Evolutionary conservation across 768 basidiomycete genomes (phyloP), one percentile per base, ranked within the genome.

Genomic region (Xerocomellus intermedius): DNA sequence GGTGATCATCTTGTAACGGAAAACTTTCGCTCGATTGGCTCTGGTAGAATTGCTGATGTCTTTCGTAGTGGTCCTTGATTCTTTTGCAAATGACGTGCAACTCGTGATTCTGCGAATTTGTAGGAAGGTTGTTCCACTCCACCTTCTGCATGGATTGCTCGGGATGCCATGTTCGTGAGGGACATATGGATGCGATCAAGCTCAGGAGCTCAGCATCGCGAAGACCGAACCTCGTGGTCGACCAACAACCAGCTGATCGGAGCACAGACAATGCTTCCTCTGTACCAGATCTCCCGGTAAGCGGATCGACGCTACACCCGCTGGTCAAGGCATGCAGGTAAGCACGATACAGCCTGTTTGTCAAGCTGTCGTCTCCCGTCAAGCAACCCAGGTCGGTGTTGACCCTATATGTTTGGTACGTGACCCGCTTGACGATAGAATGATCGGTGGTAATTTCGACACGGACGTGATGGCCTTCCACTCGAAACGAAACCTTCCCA

Each of bases 251-350:
- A 13, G 76, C 72, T 0, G 76, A 77, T 7, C 54, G 55, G 30
- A 82, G 62, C 43, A 74, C 62, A 42, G 65, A 28, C 28, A 28
- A 28, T 8, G 28, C 28, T 28, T 28, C 28, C 28, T 28, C 28
- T 28, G 28, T 28, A 55, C 22, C 79, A 59, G 75, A 77, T 7
- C 73, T 73, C 17, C 58, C 57, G 0, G 75, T 77, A 30, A 82
- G 65, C 3, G 77, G 75, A 60, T 82, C 80, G 8, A 70, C 67
- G 16, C 76, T 63, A 42, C 70, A 70, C 42, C 74, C 70, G 22
- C 74, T 74, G 4, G 73, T 79, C 10, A 78, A 50, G 14, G 77
- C 74, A 42, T 82, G 80, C 13, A 82, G 67, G 46, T 77, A 77
- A 4, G 74, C 66, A 47, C 67, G 68, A 54, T 69, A 77, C 10